Conservation (phyloP, 176 grass and related monocot genomes). For the Carex littledalei region DNA sequence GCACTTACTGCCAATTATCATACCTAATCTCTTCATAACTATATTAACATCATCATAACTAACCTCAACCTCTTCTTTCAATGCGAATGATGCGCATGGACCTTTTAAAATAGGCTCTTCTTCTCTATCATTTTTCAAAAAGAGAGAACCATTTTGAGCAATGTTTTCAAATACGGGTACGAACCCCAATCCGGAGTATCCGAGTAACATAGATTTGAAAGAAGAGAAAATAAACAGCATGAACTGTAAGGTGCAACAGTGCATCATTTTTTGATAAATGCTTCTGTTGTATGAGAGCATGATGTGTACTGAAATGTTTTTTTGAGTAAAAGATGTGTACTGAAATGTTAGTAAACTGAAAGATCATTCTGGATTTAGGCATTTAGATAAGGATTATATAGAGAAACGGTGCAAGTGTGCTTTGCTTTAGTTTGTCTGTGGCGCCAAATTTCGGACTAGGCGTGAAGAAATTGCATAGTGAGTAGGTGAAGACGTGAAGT, state of each 20-base stretch:
- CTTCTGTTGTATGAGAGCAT: neutral
- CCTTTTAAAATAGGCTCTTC: neutral
- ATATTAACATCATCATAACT: slow-evolving; percentile 23
- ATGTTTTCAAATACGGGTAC: neutral
- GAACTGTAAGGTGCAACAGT: neutral
- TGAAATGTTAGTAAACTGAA: slow-evolving; percentile 15
- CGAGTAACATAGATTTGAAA: neutral
- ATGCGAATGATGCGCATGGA: neutral
- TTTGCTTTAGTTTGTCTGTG: neutral
- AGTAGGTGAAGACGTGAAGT: neutral
- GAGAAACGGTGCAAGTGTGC: neutral
- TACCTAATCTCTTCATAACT: slow-evolving; percentile 31
- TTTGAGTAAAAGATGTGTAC: neutral
- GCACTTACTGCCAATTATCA: neutral
- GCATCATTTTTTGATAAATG: slow-evolving; percentile 1
- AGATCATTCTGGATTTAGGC: slow-evolving; percentile 9
- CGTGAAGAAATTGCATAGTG: slow-evolving; percentile 13
- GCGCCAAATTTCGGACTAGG: neutral
- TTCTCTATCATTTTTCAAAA: neutral
- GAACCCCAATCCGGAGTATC: no score
- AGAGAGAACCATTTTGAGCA: neutral
- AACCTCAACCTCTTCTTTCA: slow-evolving; percentile 13
- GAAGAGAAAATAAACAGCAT: slow-evolving; percentile 3
- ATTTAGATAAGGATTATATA: slow-evolving; percentile 10
- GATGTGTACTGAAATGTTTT: neutral